Evolutionary conservation across 768 basidiomycete species (phyloP).

Genomic region (Suillus placidus): DNA sequence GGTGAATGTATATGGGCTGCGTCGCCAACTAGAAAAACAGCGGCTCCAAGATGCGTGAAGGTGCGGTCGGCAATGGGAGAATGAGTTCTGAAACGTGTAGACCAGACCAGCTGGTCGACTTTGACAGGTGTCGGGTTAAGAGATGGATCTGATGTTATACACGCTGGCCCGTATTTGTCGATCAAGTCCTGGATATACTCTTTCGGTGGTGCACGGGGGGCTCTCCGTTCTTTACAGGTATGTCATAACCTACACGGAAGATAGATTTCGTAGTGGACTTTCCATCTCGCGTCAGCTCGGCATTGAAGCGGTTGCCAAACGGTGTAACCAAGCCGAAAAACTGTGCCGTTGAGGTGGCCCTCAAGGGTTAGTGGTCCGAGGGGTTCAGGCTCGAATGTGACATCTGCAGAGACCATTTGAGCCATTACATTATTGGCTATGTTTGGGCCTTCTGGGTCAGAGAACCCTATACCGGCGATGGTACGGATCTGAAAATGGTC

Average conservation of each 20-base stretch:
- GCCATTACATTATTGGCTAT: constrained; percentile 25
- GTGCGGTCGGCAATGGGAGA: constrained; percentile 43
- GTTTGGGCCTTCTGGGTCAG: constrained; percentile 41
- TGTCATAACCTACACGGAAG: constrained; percentile 42
- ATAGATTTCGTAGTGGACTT: constrained; percentile 15
- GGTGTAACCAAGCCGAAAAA: too few relatives aligned
- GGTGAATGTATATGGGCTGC: constrained; percentile 59
- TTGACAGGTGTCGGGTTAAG: constrained; percentile 28
- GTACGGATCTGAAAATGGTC: constrained; percentile 42
- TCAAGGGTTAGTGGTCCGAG: not conserved
- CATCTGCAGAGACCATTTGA: constrained; percentile 51
- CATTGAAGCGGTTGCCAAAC: constrained; percentile 25
- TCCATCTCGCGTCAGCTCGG: not conserved
- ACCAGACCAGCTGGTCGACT: constrained; percentile 41
- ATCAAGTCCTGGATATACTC: constrained; percentile 8
- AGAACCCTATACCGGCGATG: constrained; percentile 43
- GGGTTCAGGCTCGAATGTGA: constrained; percentile 40
- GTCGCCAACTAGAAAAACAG: constrained; percentile 35
- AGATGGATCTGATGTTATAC: constrained; percentile 5
- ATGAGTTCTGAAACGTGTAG: constrained; percentile 44
- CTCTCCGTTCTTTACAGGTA: constrained; percentile 32
- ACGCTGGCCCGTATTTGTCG: not conserved
- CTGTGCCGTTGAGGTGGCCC: constrained; percentile 22
- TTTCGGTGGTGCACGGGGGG: constrained; percentile 28
- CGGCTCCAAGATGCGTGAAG: constrained; percentile 29